Conservation (phyloP, 495 filamentous ascomycete genomes). For the Terfezia claveryi region DNA sequence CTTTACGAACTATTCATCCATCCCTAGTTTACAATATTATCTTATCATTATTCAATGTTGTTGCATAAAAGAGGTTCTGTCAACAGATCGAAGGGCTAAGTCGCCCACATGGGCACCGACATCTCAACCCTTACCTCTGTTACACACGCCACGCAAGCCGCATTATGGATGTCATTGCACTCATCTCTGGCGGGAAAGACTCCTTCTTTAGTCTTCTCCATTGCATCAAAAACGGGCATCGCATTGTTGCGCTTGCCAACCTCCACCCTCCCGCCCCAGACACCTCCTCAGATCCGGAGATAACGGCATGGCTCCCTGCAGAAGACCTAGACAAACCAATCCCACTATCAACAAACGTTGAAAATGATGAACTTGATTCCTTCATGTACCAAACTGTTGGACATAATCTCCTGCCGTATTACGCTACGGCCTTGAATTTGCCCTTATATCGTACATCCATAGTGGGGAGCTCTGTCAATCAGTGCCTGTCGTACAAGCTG, state of each 20-base stretch:
- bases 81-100: too few species aligned
- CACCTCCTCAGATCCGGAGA: not conserved
- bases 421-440: slow-evolving; percentile 49
- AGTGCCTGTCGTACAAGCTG: slow-evolving; percentile 33
- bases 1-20: too few species aligned
- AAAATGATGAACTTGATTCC: slow-evolving; percentile 45
- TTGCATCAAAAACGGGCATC: slow-evolving; percentile 66
- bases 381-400: slow-evolving; percentile 99
- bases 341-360: not conserved
- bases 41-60: too few species aligned
- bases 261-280: slow-evolving; percentile 37
- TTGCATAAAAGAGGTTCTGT: too few species aligned
- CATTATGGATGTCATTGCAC: slow-evolving; percentile 47
- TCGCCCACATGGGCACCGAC: too few species aligned
- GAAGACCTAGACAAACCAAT: not conserved
- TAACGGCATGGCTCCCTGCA: slow-evolving; percentile 1
- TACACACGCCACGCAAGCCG: too few species aligned
- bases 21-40: too few species aligned
- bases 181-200: slow-evolving; percentile 94
- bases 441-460: slow-evolving; percentile 65
- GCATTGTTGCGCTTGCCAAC: slow-evolving; percentile 72
- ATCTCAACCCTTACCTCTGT: too few species aligned
- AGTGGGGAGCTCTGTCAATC: slow-evolving; percentile 40
- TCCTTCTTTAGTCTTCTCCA: slow-evolving; percentile 85
- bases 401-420: slow-evolving; percentile 67